phyloP scores from a whole-genome alignment of 257 asterid species.

The Ehretia macrophylla region DNA sequence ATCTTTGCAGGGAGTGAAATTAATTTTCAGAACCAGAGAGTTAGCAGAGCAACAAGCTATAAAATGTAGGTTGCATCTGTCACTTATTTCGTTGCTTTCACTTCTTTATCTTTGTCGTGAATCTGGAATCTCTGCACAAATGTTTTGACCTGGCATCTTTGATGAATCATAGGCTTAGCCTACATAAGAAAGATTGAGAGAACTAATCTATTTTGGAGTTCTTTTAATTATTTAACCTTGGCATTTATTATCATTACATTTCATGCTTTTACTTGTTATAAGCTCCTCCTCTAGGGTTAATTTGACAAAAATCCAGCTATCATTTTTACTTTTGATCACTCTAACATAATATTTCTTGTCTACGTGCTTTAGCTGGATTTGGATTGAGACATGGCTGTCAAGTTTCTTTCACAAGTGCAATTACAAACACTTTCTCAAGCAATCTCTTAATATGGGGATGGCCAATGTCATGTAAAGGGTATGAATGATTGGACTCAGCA shows the following conservation, averaged over 20 bases:
- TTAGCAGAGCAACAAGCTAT: constrained; percentile 94
- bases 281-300: too few species aligned
- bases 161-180: too few species aligned
- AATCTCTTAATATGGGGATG: constrained; percentile 95
- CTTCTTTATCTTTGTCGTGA: constrained; percentile 1
- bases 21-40: constrained; percentile 86
- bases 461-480: constrained; percentile 96
- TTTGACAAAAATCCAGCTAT: neutral
- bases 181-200: too few species aligned
- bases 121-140: too few species aligned
- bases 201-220: neutral
- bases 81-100: constrained; percentile 9
- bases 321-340: neutral
- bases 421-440: constrained; percentile 95
- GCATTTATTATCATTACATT: too few species aligned
- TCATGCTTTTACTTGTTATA: too few species aligned
- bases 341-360: constrained; percentile 20
- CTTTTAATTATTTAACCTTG: neutral
- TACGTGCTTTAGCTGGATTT: constrained; percentile 79
- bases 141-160: too few species aligned
- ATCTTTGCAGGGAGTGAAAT: constrained; percentile 78
- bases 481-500: constrained; percentile 21
- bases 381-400: constrained; percentile 96
- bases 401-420: constrained; percentile 95
- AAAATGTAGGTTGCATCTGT: constrained; percentile 57